These are phyloP conservation scores for Nannochloropsis granulata DNA, from an alignment of 108 stramenopile genomes.

Conservation along the genomic window DNA sequence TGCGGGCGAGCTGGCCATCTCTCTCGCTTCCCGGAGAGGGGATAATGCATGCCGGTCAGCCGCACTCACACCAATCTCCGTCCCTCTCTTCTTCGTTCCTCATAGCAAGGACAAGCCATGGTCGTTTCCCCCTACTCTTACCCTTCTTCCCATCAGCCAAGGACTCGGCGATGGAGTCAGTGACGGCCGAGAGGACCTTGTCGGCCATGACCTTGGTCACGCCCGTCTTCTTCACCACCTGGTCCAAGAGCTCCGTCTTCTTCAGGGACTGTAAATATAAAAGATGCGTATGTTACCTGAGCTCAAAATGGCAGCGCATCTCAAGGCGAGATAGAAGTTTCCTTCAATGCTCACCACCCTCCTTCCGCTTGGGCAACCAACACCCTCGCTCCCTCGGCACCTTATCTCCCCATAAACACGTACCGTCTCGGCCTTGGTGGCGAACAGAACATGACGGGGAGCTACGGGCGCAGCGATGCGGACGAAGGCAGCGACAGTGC, in stretches of 20 bases:
- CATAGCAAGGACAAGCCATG: no score
- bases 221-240: slow-evolving; percentile 53
- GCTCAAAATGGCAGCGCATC: no score
- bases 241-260: slow-evolving; percentile 58
- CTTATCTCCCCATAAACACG: not conserved
- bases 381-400: not conserved
- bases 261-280: slow-evolving; percentile 27
- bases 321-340: no score
- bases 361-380: no score
- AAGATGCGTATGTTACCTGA: not conserved
- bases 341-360: no score
- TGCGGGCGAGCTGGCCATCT: no score
- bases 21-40: no score
- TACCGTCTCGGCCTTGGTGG: not conserved
- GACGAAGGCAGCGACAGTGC: not conserved
- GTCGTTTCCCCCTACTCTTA: not conserved
- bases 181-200: slow-evolving; percentile 47
- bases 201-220: slow-evolving; percentile 59
- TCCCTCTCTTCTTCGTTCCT: no score
- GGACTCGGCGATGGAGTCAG: slow-evolving; percentile 51
- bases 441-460: not conserved
- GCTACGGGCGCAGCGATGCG: not conserved
- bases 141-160: slow-evolving; percentile 49
- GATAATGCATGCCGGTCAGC: no score
- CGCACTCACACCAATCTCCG: no score